These are phyloP conservation scores for Panicum miliaceum DNA, from an alignment of 176 grass and related monocot species.

Conservation along the genomic window DNA sequence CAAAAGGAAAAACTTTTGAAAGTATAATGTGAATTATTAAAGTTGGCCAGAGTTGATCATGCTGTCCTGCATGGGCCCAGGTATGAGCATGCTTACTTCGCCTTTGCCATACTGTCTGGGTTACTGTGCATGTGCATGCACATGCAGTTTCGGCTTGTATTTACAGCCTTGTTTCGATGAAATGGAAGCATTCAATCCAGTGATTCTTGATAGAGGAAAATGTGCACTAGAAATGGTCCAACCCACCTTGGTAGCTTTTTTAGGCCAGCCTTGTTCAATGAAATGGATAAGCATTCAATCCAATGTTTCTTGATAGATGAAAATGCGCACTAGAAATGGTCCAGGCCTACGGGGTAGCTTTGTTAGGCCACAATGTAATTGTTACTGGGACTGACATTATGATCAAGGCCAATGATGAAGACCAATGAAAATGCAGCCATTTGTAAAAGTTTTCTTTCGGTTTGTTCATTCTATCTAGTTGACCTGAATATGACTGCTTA, in stretches of 20 bases:
- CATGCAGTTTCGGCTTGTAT: slow-evolving; percentile 26
- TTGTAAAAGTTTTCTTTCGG: background rate
- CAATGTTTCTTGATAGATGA: slow-evolving; percentile 1
- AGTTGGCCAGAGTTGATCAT: background rate
- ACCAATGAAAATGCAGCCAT: background rate
- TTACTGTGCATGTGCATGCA: slow-evolving; percentile 34
- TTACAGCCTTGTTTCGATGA: slow-evolving; percentile 26
- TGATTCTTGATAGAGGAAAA: slow-evolving; percentile 20
- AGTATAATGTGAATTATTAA: background rate
- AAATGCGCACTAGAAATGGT: slow-evolving; percentile 2
- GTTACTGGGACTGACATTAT: background rate
- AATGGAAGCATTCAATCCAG: background rate
- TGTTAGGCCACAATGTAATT: slow-evolving; percentile 3
- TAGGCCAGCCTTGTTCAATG: slow-evolving; percentile 3
- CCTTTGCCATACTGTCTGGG: slow-evolving; percentile 15
- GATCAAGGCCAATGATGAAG: background rate
- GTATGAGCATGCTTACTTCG: slow-evolving; percentile 19
- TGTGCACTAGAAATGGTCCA: slow-evolving; percentile 9
- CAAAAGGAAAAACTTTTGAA: background rate
- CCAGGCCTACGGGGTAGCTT: background rate
- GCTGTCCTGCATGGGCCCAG: background rate
- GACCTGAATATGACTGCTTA: background rate
- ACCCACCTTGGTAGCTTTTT: background rate
- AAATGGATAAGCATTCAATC: slow-evolving; percentile 16
- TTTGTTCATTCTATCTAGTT: background rate